A percentile compares a stretch with the other conserved stretches of the same genome.
phyloP scores from a whole-genome alignment of 2,329 filamentous ascomycete genomes.

The Furcasterigmium furcatum region DNA sequence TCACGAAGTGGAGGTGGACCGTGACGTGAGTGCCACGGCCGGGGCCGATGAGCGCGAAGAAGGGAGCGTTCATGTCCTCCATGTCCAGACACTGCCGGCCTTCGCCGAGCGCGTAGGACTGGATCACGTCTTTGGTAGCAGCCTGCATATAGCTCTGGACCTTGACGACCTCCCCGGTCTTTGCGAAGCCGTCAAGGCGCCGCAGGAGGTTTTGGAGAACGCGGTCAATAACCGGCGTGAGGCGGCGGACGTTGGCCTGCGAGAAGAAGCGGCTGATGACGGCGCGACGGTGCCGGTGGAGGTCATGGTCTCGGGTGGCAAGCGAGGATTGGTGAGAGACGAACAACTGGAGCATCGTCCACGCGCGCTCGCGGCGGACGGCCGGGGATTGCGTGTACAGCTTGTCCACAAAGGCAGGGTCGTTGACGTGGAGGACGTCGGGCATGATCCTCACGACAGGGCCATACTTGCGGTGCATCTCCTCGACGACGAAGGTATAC shows the following conservation, averaged over 20 bases:
- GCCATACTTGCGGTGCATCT: conserved; percentile 24
- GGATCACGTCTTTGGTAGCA: conserved; percentile 1
- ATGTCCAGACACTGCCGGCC: conserved; percentile 21
- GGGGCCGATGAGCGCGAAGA: conserved; percentile 18
- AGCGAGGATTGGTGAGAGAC: not conserved
- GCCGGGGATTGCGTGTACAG: conserved; percentile 19
- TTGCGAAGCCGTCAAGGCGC: not conserved
- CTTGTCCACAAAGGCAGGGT: conserved; percentile 28
- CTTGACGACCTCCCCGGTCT: not conserved
- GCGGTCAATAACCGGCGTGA: conserved; percentile 33
- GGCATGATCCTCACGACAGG: conserved; percentile 35
- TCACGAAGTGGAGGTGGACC: conserved; percentile 17
- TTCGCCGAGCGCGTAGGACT: conserved; percentile 8
- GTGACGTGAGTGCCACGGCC: conserved; percentile 13
- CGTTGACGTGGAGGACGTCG: conserved; percentile 31
- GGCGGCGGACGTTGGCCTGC: conserved; percentile 27
- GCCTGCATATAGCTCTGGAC: not conserved
- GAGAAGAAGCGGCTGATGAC: conserved; percentile 29
- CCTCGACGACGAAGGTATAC: conserved; percentile 36
- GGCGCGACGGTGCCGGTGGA: conserved; percentile 25
- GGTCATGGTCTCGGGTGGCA: conserved; percentile 27
- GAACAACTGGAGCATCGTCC: conserved; percentile 1
- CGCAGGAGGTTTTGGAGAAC: conserved; percentile 23
- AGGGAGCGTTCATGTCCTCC: conserved; percentile 21
- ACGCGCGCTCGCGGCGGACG: not conserved